A percentile compares a stretch with the other conserved stretches of the same genome.
These are phyloP conservation scores for Macrocybe gigantea DNA, from an alignment of 768 basidiomycete genomes.

Conservation along the genomic window DNA sequence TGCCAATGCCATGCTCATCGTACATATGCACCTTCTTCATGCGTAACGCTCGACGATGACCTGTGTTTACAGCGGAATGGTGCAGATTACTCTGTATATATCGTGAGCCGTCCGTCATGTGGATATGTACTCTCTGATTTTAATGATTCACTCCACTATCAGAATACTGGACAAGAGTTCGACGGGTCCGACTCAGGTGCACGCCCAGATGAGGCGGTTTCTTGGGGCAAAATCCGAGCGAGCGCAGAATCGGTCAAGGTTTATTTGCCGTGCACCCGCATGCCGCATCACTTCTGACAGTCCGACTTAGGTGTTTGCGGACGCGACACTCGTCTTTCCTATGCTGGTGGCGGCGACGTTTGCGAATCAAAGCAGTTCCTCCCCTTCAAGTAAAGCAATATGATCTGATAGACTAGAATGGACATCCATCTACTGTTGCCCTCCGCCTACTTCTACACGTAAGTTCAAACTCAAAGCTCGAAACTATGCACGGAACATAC, in stretches of 20 bases:
- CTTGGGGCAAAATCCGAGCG: conserved; percentile 96
- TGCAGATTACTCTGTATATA: conserved; percentile 95
- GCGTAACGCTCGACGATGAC: neutral
- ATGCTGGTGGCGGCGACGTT: conserved; percentile 94
- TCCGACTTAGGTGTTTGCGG: conserved; percentile 68
- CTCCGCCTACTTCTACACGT: too few species aligned
- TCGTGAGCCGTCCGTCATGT: conserved; percentile 41
- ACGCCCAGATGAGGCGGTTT: conserved; percentile 94
- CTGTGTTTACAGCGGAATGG: conserved; percentile 73
- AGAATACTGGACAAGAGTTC: conserved; percentile 99
- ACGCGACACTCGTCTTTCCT: conserved; percentile 95
- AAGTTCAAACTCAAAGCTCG: neutral
- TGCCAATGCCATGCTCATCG: conserved; percentile 99
- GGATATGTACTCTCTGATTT: neutral
- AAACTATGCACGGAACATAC: conserved; percentile 17
- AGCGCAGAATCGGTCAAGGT: conserved; percentile 83
- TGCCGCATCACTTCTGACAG: neutral
- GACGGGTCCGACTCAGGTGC: conserved; percentile 98
- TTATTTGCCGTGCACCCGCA: neutral
- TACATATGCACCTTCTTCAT: conserved; percentile 26
- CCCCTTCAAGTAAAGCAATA: too few species aligned
- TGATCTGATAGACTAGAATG: too few species aligned
- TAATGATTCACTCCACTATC: conserved; percentile 7
- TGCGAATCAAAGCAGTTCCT: conserved; percentile 31
- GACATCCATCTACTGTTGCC: too few species aligned